Evolutionary conservation across 257 asterid species (phyloP).

Genomic region (Fraxinus pennsylvanica): DNA sequence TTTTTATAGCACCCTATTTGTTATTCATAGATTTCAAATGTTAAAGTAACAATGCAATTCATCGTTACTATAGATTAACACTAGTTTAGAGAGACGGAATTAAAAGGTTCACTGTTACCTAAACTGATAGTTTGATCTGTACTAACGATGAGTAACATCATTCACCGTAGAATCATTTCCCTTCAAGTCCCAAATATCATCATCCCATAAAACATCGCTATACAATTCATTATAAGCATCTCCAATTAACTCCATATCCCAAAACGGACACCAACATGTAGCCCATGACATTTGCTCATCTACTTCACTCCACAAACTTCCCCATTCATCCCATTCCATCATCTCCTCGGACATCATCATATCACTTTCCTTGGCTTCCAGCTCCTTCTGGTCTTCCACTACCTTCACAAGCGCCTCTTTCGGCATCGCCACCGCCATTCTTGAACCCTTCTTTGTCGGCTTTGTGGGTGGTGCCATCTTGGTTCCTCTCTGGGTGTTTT

Average conservation of each 20-base stretch:
- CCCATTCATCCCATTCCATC: constrained; percentile 29
- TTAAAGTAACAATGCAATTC: neutral
- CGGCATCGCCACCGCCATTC: neutral
- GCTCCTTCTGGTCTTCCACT: neutral
- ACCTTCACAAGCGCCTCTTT: constrained; percentile 19
- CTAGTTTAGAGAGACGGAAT: neutral
- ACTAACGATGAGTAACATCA: neutral
- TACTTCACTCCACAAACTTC: constrained; percentile 37
- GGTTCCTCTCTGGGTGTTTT: constrained; percentile 16
- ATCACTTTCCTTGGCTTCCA: neutral
- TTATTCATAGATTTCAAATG: constrained; percentile 24
- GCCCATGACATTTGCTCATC: constrained; percentile 65
- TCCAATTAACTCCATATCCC: constrained; percentile 50
- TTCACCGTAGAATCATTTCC: neutral
- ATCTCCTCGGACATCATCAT: constrained; percentile 7
- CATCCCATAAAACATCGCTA: constrained; percentile 56
- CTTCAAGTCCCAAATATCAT: constrained; percentile 58
- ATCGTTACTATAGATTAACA: neutral
- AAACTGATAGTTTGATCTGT: neutral
- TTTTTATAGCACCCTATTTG: no score
- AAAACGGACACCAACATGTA: constrained; percentile 49
- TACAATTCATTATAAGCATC: constrained; percentile 37
- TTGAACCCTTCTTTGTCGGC: constrained; percentile 16
- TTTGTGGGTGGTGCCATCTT: neutral
- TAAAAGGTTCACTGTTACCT: no score